Base-by-base conservation (phyloP, 208 protist genomes). In the Wallacemonas rigidus region DNA sequence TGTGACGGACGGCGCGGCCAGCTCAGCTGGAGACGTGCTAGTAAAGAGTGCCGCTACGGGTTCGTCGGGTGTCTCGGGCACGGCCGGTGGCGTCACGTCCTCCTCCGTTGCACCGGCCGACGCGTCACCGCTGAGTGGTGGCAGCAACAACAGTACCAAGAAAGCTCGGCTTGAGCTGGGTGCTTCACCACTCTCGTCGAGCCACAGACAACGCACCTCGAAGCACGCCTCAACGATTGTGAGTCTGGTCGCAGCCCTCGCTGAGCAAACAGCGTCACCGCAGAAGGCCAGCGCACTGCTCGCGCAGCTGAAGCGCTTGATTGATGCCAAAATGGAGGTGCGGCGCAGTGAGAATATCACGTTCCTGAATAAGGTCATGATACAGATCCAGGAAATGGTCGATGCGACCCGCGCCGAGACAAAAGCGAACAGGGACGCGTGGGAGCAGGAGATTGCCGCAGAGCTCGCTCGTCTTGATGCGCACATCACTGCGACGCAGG, bases 381-480 rank as follows among this genome's bases (percentile, higher is more conserved):
- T 50, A 2, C 73, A 79, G 12, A 86, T 96, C 60, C 89, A 96
- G 71, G 17, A 61, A 14, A 58, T 82, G n/a, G 92, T 96, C 12
- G 89, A 96, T 77, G 83, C 77, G 15, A 67, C 80, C 38, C 83
- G 84, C 3, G 58, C 72, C n/a, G 63, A 69, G 11, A 82, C 76
- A 9, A 65, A 84, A 53, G 70, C 75, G 41, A 74, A 72, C 44
- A 78, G 88, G 11, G 67, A 73, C 26, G 69, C 50, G 8, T 85
- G 86, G 70, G 78, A 80, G 26, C 67, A 73, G 17, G 67, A 64
- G 35, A 76, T 89, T 70, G 58, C 73, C 45, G 77, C 73, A 57
- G 77, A 76, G 70, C 74, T 92, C 60, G 76, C 83, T 62, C 81
- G 71, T 40, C 69, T 90, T 44, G 87, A 92, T 47, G 48, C 70